phyloP scores from a whole-genome alignment of 2,329 filamentous ascomycete species.

The Macroventuria anomochaeta region DNA sequence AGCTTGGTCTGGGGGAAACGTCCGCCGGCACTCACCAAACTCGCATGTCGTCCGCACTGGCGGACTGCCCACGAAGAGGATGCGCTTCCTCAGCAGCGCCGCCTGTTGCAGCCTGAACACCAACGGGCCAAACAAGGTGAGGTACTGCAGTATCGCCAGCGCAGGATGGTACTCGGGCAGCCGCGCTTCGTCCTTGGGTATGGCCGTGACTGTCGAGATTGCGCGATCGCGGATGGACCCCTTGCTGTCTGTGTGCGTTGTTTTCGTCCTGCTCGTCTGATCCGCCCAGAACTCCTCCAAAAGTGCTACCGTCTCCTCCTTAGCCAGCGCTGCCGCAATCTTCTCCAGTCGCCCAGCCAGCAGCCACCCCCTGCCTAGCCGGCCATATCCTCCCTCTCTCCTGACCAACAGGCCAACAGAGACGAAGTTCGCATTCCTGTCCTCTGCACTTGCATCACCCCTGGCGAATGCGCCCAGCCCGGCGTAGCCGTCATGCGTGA shows the following conservation, averaged over 20 bases:
- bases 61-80: slow-evolving; percentile 83
- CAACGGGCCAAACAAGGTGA: slow-evolving; percentile 86
- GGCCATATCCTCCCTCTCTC: slow-evolving; percentile 71
- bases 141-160: slow-evolving; percentile 76
- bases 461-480: slow-evolving; percentile 94
- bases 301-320: slow-evolving; percentile 64
- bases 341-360: slow-evolving; percentile 79
- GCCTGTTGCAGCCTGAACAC: slow-evolving; percentile 91
- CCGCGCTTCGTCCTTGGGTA: slow-evolving; percentile 63
- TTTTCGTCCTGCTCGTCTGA: slow-evolving; percentile 43
- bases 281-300: slow-evolving; percentile 84
- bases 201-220: slow-evolving; percentile 49
- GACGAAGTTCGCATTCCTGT: slow-evolving; percentile 90
- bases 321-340: slow-evolving; percentile 70
- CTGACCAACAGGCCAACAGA: slow-evolving; percentile 89
- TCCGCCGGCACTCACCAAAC: slow-evolving; percentile 82
- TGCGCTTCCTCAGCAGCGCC: slow-evolving; percentile 83
- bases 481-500: slow-evolving; percentile 82
- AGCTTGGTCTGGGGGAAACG: no score
- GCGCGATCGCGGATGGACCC: slow-evolving; percentile 37
- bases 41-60: slow-evolving; percentile 87
- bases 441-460: slow-evolving; percentile 75
- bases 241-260: slow-evolving; percentile 2
- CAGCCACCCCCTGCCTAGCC: slow-evolving; percentile 86
- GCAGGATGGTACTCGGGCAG: slow-evolving; percentile 85